Base-by-base conservation (phyloP, 1,139 yeast species). In the Candida sanyaensis region DNA sequence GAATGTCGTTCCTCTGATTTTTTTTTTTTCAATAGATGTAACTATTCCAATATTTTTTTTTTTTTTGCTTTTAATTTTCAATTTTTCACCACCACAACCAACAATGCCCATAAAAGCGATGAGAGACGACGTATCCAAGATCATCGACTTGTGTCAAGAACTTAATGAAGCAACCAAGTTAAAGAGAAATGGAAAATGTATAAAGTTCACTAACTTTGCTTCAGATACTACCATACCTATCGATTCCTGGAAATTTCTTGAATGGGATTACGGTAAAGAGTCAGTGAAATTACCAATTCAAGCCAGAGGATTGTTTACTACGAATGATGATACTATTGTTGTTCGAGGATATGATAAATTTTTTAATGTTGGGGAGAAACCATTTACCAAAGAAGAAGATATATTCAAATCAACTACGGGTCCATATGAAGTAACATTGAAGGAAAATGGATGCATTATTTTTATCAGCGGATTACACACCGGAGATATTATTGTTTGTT, bases 311-410 rank as follows among this genome's bases (percentile, higher is more conserved):
- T 65, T 93, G 13, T 93, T 93, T 61, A 88, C 96, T 0, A 51
- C 63, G 3, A 65, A 71, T 13, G 74, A 77, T 37, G 53, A 61
- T 11, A 58, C 57, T 21, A 86, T 95, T 24, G 83, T 82, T 1
- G 84, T 86, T 1, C 72, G 99, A 56, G 99, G 99, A 0, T 95
- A 95, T 63, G 95, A 95, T 66, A 95, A 95, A 68, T 95, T 95
- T 64, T 95, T 91, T 77, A 92, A 88, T 60, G 73, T 90, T 9
- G 80, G 75, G 49, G 99, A 95, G 61, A 75, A 79, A 1, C 57
- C 69, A 0, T 57, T 58, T 3, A 86, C 96, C 0, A 75, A 70
- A 46, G 75, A 83, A 72, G 69, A 67, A 0, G 60, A 62, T 55
- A 64, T 92, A 26, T 58, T 63, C 33, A 49, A 57, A 1, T 60